phyloP scores from a whole-genome alignment of 306 rosid genomes.

The Neltuma alba region DNA sequence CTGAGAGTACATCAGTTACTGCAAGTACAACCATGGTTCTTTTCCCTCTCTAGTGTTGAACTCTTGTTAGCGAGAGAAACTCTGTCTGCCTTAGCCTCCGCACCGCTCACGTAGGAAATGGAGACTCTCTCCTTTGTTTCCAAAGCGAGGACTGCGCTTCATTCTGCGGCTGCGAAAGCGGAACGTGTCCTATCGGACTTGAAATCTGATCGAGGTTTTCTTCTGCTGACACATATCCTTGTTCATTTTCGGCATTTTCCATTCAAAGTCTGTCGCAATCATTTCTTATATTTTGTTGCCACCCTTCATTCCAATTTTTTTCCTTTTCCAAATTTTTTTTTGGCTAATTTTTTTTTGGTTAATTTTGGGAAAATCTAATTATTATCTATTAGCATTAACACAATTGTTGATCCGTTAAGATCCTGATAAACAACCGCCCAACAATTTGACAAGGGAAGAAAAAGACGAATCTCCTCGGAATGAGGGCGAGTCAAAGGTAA shows the following conservation, averaged over 20 bases:
- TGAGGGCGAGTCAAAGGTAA: constrained; percentile 60
- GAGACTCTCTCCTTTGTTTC: constrained; percentile 84
- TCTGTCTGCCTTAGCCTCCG: constrained; percentile 11
- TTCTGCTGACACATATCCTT: constrained; percentile 25
- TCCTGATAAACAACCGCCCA: constrained; percentile 53
- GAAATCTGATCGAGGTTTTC: constrained; percentile 82
- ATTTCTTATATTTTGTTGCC: constrained; percentile 18
- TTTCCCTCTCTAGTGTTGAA: neutral
- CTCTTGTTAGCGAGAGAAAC: constrained; percentile 6
- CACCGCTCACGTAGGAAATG: constrained; percentile 45
- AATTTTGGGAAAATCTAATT: neutral
- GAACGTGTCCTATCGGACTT: constrained; percentile 82
- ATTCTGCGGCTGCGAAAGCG: constrained; percentile 99
- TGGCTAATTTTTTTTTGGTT: neutral
- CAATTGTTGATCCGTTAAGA: constrained; percentile 56
- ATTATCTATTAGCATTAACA: constrained; percentile 37
- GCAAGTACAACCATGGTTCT: constrained; percentile 2
- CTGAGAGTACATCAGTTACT: neutral
- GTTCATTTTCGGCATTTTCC: neutral
- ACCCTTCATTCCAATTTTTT: constrained; percentile 27
- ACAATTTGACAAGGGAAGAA: constrained; percentile 36
- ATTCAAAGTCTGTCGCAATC: neutral
- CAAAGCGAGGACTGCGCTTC: constrained; percentile 93
- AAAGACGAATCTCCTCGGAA: constrained; percentile 43
- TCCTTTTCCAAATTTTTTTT: constrained; percentile 29